Conservation (phyloP, 1,139 yeast species). For the Candida tunisiensis region DNA sequence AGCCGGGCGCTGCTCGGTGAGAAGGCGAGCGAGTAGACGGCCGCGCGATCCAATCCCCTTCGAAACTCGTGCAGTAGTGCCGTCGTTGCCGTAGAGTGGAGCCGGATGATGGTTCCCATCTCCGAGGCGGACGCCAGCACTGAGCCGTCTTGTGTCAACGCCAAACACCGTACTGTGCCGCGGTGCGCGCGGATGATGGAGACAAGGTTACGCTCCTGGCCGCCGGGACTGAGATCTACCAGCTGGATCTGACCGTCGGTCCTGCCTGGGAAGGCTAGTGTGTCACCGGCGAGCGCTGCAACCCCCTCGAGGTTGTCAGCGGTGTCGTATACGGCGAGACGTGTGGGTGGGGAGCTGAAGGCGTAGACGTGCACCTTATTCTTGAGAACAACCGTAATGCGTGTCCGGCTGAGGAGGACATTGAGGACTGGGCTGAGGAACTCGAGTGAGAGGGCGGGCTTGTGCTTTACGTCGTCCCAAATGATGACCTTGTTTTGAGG, state of each 20-base stretch:
- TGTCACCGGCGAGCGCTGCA: conserved; percentile 38
- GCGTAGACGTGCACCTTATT: conserved; percentile 61
- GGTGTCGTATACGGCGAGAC: conserved; percentile 57
- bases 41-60: conserved; percentile 75
- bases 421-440: conserved; percentile 60
- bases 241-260: conserved; percentile 60
- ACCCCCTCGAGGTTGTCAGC: conserved; percentile 49
- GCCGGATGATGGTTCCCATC: conserved; percentile 71
- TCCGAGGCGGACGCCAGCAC: conserved; percentile 79
- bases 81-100: conserved; percentile 64
- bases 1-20: conserved; percentile 58
- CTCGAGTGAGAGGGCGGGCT: conserved; percentile 57
- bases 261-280: conserved; percentile 53
- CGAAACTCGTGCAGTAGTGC: conserved; percentile 65
- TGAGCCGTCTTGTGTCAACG: conserved; percentile 56
- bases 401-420: conserved; percentile 55
- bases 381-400: conserved; percentile 55
- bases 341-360: conserved; percentile 63
- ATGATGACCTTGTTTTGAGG: conserved; percentile 60
- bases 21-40: conserved; percentile 67
- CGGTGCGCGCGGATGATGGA: conserved; percentile 77
- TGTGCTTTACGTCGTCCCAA: conserved; percentile 82
- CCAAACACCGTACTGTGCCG: conserved; percentile 46
- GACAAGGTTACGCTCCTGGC: conserved; percentile 42
- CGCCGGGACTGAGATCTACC: conserved; percentile 48